These are phyloP conservation scores for Hypoxylon sp. DNA, from an alignment of 2,329 filamentous ascomycete species.

Conservation along the genomic window DNA sequence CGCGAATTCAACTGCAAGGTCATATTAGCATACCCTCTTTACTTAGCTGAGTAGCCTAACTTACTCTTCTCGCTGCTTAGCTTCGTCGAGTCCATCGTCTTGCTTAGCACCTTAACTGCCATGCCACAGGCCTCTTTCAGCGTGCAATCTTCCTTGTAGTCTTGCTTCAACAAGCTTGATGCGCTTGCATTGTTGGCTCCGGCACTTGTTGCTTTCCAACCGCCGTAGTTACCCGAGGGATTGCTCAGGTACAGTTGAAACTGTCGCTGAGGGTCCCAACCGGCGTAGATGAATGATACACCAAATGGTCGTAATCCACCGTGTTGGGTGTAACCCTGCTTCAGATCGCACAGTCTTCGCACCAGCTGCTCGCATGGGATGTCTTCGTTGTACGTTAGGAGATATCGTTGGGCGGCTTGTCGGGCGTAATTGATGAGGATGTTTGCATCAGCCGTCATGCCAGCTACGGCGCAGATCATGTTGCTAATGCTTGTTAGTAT, in stretches of 20 bases:
- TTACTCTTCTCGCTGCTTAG: conserved; percentile 98
- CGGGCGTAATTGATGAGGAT: conserved; percentile 99
- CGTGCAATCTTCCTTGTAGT: conserved; percentile 98
- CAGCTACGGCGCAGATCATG: conserved; percentile 99
- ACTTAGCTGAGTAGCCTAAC: conserved; percentile 48
- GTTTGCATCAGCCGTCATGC: conserved; percentile 99
- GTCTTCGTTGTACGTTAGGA: conserved; percentile 99
- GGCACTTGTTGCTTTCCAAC: conserved; percentile 98
- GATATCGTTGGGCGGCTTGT: conserved; percentile 95
- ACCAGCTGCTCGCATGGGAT: conserved; percentile 99
- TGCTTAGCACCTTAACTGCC: conserved; percentile 98
- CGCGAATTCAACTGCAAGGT: conserved; percentile 85
- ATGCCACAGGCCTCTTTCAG: conserved; percentile 96
- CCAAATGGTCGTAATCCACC: conserved; percentile 97
- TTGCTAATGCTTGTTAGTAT: conserved; percentile 68
- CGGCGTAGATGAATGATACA: conserved; percentile 99
- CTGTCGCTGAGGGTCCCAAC: conserved; percentile 93
- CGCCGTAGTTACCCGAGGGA: conserved; percentile 97
- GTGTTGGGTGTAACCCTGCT: conserved; percentile 99
- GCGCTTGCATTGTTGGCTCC: conserved; percentile 98
- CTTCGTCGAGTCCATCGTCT: conserved; percentile 99
- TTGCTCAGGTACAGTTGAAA: conserved; percentile 99
- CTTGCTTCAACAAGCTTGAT: conserved; percentile 96
- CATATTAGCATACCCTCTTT: conserved; percentile 40
- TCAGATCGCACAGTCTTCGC: conserved; percentile 93